Base-by-base conservation (phyloP, 2,329 filamentous ascomycete genomes). In the Cladophialophora yegresii region DNA sequence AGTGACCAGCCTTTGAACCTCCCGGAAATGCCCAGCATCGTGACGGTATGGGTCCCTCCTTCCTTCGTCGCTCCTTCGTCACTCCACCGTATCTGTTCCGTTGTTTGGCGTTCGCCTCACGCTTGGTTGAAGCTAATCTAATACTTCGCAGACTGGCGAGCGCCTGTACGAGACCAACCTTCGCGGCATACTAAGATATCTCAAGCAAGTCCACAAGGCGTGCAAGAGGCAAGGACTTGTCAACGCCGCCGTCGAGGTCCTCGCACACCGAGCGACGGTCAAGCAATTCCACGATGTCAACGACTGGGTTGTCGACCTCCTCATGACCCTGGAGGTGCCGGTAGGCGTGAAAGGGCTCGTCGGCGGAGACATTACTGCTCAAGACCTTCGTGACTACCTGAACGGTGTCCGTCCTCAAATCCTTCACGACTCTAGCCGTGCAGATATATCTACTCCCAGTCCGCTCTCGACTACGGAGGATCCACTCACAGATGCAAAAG, bases 171-270 rank as follows among this genome's bases (percentile, higher is more conserved):
- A 53, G 28, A 53, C 30, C 16, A 63, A 63, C 50, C 32, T 63
- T 16, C 45, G 61, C 26, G 4, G 40, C 8, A 6, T 63, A 4
- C 45, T 63, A 7, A 45, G 61, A 20, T 58, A 63, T 33, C 55
- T 63, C 33, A 63, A 63, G 16, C 47, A 58, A 4, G 61, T 63
- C 23, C 22, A 51, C 54, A 63, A 63, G 26, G n/a, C 22, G 20
- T 63, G 54, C 54, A 58, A 63, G 26, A 54, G 61, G 16, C 54
- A 63, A 49, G 53, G 30, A 13, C 23, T 45, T 32, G 16, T 2
- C 36, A 32, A 54, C 49, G 45, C 61, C 2, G 49, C 16, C 8
- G 9, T 6, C n/a, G 23, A 40, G 16, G 30, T 53, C 30, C 47
- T 43, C 22, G 30, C 22, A 2, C 50, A 54, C 13, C 32, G 49